phyloP scores from a whole-genome alignment of 768 basidiomycete species.

The Tulasnella calospora region DNA sequence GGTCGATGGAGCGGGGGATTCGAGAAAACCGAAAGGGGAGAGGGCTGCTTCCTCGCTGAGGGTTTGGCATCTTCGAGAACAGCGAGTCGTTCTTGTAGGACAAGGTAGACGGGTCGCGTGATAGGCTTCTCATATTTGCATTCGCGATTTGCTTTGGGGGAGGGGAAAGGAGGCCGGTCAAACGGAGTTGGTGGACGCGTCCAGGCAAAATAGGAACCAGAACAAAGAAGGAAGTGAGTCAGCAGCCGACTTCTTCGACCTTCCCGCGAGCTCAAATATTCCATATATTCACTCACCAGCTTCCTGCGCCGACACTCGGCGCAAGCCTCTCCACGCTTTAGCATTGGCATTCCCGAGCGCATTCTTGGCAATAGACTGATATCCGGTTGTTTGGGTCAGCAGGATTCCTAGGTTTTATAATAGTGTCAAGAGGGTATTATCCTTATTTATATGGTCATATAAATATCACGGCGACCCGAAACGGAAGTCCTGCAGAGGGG shows the following conservation, averaged over 20 bases:
- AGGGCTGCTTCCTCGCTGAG: neutral
- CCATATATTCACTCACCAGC: conserved; percentile 2
- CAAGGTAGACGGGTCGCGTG: conserved; percentile 18
- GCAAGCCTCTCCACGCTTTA: conserved; percentile 21
- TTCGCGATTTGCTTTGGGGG: conserved; percentile 16
- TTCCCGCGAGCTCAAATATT: neutral
- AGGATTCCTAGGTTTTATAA: neutral
- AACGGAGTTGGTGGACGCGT: neutral
- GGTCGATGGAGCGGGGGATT: neutral
- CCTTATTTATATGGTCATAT: neutral
- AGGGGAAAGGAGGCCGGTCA: neutral
- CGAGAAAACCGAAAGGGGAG: neutral
- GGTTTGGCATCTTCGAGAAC: conserved; percentile 2
- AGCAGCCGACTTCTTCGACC: too few species aligned
- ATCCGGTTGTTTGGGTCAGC: neutral
- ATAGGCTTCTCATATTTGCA: conserved; percentile 14
- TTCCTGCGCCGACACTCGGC: conserved; percentile 18
- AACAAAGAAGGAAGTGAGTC: neutral
- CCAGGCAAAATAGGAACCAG: neutral
- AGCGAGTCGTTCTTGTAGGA: conserved; percentile 21
- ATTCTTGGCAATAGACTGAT: neutral
- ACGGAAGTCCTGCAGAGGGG: too few species aligned
- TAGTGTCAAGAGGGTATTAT: neutral
- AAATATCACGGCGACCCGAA: too few species aligned
- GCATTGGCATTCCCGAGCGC: neutral